Evolutionary conservation across 495 filamentous ascomycete genomes (phyloP), one percentile per base, ranked within the genome.

Genomic region (Penicillium tannophilum): DNA sequence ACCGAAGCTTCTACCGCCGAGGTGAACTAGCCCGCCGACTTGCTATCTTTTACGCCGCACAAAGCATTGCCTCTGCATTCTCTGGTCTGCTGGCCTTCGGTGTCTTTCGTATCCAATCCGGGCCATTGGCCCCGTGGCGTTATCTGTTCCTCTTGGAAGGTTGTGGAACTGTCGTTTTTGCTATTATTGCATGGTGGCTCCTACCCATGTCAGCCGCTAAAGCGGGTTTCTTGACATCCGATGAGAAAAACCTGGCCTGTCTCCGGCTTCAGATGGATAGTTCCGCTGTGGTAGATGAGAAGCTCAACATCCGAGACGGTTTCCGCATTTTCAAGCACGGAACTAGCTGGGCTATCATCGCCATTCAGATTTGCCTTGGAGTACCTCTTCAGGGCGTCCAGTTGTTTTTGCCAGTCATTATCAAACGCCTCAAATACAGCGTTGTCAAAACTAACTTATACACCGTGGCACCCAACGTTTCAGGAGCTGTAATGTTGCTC

Each of bases 111-210:
- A 92, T 92, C 64, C 57, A 86, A 20, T 72, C 33, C 5, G 82
- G 53, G 71, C 77, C 26, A 57, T 67, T 23, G 63, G 89, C 30
- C 60, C 75, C 2, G 73, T 93, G 90, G 90, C 78, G 86, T 3
- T 92, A 90, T 67, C 82, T 92, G 6, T 93, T 93, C 68, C 73
- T 92, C 52, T 85, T 92, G 31, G 89, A 93, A 59, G 90, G 90
- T 4, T 55, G 72, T 11, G 77, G 78, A 58, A 90, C 89, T 0
- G 76, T 89, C 8, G 59, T 82, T 52, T 90, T 89, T 69, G 74
- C 86, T 10, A 64, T 85, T 56, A 85, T 92, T 59, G 86, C 84
- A 16, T 87, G 79, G 62, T 87, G 80, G 69, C 91, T 89, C 60
- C 80, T 93, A 4, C 90, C 90, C 0, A 72, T 72, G 31, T 86